Percentiles rank a stretch among this genome's conserved stretches.
phyloP scores from a whole-genome alignment of 345 rosid species.

The Mercurialis annua region DNA sequence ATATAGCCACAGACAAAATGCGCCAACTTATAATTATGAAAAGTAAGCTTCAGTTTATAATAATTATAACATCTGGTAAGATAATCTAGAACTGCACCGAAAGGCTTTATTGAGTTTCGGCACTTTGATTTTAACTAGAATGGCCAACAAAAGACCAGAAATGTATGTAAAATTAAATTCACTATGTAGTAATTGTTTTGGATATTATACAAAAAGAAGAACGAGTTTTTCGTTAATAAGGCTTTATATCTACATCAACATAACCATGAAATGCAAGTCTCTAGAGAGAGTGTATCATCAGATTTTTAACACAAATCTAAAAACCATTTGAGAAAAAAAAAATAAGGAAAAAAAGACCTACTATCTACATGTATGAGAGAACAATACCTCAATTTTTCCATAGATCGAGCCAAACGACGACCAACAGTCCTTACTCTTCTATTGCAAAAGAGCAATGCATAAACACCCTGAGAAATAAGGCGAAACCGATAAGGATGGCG shows the following conservation, averaged over 20 bases:
- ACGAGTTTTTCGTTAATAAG: background rate
- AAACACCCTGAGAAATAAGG: conserved; percentile 64
- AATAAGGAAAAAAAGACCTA: background rate
- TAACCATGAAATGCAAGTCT: background rate
- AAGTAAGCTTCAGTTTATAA: background rate
- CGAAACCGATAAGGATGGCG: conserved; percentile 17
- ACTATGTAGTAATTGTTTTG: background rate
- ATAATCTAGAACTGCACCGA: background rate
- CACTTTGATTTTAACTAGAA: background rate
- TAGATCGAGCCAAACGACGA: conserved; percentile 74
- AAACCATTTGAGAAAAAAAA: too few relatives aligned
- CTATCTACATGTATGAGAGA: background rate
- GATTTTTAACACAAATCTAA: background rate
- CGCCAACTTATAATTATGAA: background rate
- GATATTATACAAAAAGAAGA: background rate
- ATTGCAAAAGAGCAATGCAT: conserved; percentile 81
- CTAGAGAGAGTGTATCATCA: background rate
- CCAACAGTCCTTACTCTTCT: conserved; percentile 87
- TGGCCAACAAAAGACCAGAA: background rate
- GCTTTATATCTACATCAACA: background rate
- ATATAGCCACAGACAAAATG: background rate
- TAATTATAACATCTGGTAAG: background rate
- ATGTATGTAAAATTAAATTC: background rate
- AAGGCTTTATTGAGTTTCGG: background rate
- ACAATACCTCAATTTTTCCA: conserved; percentile 86